phyloP scores from a whole-genome alignment of 306 rosid species.

The Cicer judaicum region DNA sequence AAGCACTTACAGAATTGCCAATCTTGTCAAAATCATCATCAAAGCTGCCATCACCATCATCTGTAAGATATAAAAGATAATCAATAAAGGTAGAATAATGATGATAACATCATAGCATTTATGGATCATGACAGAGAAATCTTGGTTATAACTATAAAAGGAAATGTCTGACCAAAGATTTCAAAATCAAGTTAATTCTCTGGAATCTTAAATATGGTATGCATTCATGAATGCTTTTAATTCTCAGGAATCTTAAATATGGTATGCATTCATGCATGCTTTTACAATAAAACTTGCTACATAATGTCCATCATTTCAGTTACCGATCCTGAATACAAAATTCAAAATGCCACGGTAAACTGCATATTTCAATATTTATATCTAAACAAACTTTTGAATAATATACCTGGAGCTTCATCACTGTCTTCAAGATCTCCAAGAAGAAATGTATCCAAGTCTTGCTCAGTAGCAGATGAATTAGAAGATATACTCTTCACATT shows the following conservation, averaged over 20 bases:
- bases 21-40: slow-evolving; percentile 99
- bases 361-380: neutral
- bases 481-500: slow-evolving; percentile 61
- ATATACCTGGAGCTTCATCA: slow-evolving; percentile 82
- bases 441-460: slow-evolving; percentile 87
- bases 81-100: slow-evolving; percentile 32
- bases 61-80: slow-evolving; percentile 55
- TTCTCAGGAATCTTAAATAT: slow-evolving; percentile 20
- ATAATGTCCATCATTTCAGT: slow-evolving; percentile 32
- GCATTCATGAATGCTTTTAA: slow-evolving; percentile 6
- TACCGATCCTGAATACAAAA: slow-evolving; percentile 5
- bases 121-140: slow-evolving; percentile 29
- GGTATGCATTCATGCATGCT: slow-evolving; percentile 2
- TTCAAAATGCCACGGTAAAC: neutral
- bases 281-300: slow-evolving; percentile 19
- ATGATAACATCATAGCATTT: slow-evolving; percentile 11
- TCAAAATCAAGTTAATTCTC: slow-evolving; percentile 26
- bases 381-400: slow-evolving; percentile 33
- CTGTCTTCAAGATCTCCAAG: slow-evolving; percentile 98
- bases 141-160: slow-evolving; percentile 18
- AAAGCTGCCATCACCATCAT: slow-evolving; percentile 83
- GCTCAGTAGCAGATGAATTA: slow-evolving; percentile 74
- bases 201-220: slow-evolving; percentile 16
- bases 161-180: slow-evolving; percentile 26
- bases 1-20: slow-evolving; percentile 77